These are phyloP conservation scores for Plasmodium yoelii DNA, from an alignment of 169 alveolate genomes.

Conservation along the genomic window DNA sequence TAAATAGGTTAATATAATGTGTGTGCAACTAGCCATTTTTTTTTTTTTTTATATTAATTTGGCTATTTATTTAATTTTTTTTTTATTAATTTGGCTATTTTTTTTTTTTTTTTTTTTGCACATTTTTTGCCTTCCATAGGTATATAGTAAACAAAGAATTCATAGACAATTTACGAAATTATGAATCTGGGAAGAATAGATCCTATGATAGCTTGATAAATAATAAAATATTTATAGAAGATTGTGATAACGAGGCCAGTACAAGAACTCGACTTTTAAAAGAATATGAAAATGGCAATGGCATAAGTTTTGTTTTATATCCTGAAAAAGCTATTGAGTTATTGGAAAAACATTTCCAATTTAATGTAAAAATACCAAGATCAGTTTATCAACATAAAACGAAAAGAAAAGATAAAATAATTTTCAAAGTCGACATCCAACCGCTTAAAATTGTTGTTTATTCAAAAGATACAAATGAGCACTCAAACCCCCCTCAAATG, in stretches of 20 bases:
- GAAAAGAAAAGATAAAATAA: conserved; percentile 19
- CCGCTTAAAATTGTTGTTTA: conserved; percentile 60
- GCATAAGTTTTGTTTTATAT: conserved; percentile 31
- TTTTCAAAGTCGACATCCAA: conserved; percentile 51
- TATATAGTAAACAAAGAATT: conserved; percentile 52
- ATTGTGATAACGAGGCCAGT: conserved; percentile 8
- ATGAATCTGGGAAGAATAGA: conserved; percentile 34
- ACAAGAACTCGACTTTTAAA: conserved; percentile 42
- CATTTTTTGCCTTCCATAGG: conserved; percentile 2
- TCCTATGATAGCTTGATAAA: conserved; percentile 15
- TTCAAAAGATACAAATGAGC: conserved; percentile 54
- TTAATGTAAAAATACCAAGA: conserved; percentile 49
- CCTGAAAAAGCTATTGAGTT: conserved; percentile 64
- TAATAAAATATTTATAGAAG: conserved; percentile 56
- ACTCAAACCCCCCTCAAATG: conserved; percentile 51
- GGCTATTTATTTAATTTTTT: neutral
- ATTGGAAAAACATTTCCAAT: conserved; percentile 56
- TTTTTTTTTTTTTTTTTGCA: neutral
- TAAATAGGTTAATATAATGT: neutral
- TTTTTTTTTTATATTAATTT: neutral
- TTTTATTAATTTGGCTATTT: too few species aligned
- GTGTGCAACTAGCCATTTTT: neutral
- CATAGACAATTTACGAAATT: conserved; percentile 55
- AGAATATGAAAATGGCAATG: conserved; percentile 61
- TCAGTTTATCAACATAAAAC: conserved; percentile 40